Conservation (phyloP, 805 yeast species). For the Lipomyces spencermartinsiae region DNA sequence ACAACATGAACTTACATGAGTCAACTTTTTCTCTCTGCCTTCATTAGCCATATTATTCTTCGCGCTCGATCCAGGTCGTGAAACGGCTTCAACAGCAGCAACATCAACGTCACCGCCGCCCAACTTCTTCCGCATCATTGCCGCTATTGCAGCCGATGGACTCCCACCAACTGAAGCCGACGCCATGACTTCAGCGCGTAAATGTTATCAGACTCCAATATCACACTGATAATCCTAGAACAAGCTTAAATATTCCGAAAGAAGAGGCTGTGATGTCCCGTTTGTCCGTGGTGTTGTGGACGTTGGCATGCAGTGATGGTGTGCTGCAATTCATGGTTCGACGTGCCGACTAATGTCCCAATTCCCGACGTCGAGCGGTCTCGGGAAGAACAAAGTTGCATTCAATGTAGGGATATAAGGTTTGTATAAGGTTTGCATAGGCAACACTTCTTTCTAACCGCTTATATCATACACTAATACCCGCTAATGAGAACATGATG, state of each 20-base stretch:
- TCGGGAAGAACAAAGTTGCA: neutral
- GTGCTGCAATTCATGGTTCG: neutral
- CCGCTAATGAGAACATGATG: neutral
- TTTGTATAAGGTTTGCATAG: too few relatives aligned
- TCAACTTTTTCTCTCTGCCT: conserved; percentile 6
- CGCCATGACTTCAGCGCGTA: conserved; percentile 5
- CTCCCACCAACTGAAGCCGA: neutral
- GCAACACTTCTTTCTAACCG: too few relatives aligned
- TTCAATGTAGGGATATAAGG: too few relatives aligned
- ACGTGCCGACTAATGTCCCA: too few relatives aligned
- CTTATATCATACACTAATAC: neutral
- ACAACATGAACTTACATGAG: conserved; percentile 13
- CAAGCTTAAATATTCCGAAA: neutral
- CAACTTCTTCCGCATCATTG: conserved; percentile 24
- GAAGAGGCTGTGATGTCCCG: neutral
- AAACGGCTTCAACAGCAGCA: neutral
- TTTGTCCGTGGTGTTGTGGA: neutral
- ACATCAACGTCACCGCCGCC: conserved; percentile 8
- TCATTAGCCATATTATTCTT: neutral
- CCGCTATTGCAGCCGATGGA: conserved; percentile 22
- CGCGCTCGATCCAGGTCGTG: neutral
- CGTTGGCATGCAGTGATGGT: neutral
- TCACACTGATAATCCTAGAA: neutral
- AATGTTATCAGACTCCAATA: neutral
- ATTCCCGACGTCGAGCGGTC: too few relatives aligned